Percentiles rank a stretch among this genome's conserved stretches.
phyloP scores from a whole-genome alignment of 305 asterid species.

The Solanum aculeatissimum region DNA sequence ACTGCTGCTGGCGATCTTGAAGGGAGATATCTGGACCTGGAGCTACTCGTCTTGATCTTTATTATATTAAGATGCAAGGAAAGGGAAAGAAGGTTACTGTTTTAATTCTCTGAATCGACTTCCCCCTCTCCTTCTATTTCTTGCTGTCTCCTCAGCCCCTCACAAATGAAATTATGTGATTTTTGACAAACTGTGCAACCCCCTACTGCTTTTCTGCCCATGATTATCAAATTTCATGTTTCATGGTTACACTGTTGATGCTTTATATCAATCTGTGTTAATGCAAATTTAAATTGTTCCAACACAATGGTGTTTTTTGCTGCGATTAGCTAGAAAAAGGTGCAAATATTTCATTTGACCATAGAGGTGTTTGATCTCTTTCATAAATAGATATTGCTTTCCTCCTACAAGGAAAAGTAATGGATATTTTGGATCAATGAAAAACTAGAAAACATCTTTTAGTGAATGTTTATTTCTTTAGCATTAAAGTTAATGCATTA shows the following conservation, averaged over 20 bases:
- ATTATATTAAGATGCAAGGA: too few species aligned
- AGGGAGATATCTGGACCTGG: too few species aligned
- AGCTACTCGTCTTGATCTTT: too few species aligned
- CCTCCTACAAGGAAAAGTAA: neutral
- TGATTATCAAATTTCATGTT: neutral
- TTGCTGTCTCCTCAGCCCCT: neutral
- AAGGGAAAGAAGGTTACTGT: neutral
- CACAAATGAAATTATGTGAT: neutral
- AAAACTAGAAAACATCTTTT: neutral
- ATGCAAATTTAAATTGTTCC: neutral
- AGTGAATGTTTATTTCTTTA: neutral
- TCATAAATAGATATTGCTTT: neutral
- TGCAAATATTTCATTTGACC: neutral
- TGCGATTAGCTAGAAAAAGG: neutral
- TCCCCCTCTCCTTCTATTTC: neutral
- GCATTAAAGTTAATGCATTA: neutral
- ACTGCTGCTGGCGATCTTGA: too few species aligned
- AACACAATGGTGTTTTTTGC: neutral
- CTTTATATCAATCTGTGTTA: neutral
- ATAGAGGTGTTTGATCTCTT: neutral
- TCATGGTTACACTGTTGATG: neutral
- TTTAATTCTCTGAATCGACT: neutral
- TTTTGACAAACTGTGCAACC: neutral
- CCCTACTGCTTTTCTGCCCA: neutral
- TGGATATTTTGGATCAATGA: neutral